These are phyloP conservation scores for Beauveria sp. DNA, from an alignment of 2,329 filamentous ascomycete species.

Conservation along the genomic window DNA sequence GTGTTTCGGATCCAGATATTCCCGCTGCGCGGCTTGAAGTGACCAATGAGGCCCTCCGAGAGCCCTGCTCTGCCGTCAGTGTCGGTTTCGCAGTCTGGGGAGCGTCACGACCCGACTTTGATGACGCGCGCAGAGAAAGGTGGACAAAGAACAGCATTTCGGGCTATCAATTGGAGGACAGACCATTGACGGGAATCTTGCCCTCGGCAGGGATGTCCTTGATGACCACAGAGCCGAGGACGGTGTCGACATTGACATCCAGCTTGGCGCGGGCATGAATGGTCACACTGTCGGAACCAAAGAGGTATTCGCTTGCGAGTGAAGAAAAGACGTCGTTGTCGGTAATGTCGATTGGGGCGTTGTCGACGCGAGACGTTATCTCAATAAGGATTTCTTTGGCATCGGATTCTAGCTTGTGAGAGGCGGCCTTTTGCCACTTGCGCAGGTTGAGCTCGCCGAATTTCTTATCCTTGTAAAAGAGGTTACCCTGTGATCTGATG, in stretches of 20 bases:
- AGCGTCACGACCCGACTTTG: background rate
- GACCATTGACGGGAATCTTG: slow-evolving; percentile 86
- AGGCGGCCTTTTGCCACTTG: slow-evolving; percentile 81
- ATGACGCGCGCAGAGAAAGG: background rate
- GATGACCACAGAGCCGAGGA: slow-evolving; percentile 71
- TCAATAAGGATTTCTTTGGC: slow-evolving; percentile 56
- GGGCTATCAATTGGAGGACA: slow-evolving; percentile 51
- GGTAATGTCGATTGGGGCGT: slow-evolving; percentile 77
- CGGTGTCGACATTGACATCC: slow-evolving; percentile 74
- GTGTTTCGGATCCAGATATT: slow-evolving; percentile 68
- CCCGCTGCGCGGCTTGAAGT: slow-evolving; percentile 55
- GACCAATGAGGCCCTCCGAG: slow-evolving; percentile 42
- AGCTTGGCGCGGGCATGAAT: slow-evolving; percentile 73
- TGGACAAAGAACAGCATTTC: slow-evolving; percentile 8
- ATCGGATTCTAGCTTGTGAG: slow-evolving; percentile 54
- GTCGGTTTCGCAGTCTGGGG: slow-evolving; percentile 2
- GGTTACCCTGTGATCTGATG: slow-evolving; percentile 69
- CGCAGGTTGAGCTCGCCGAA: slow-evolving; percentile 73
- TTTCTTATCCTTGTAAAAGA: slow-evolving; percentile 70
- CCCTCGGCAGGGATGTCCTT: slow-evolving; percentile 82
- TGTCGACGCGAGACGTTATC: slow-evolving; percentile 67
- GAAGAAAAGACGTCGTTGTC: slow-evolving; percentile 72
- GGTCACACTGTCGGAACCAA: slow-evolving; percentile 60
- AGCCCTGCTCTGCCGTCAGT: slow-evolving; percentile 40
- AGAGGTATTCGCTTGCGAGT: slow-evolving; percentile 72